Evolutionary conservation across 345 rosid genomes (phyloP).

Genomic region (Moringa oleifera): DNA sequence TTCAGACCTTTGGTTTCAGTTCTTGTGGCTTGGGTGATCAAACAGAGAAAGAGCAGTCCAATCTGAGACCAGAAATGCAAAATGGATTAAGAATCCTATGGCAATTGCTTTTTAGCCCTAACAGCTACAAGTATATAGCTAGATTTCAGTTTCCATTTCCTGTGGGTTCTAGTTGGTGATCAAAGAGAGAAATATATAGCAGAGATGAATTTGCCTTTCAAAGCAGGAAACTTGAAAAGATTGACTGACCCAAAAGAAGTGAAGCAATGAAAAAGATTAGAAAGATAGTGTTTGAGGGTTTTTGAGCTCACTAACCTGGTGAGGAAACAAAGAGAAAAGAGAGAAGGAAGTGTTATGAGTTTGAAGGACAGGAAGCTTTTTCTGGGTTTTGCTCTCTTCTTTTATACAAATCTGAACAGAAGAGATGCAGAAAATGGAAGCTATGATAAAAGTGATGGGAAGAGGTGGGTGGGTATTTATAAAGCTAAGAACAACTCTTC

Average conservation of each 20-base stretch:
- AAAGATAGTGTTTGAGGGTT: constrained; percentile 30
- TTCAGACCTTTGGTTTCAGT: too few species aligned
- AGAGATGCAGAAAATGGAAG: constrained; percentile 43
- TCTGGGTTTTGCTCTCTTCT: constrained; percentile 15
- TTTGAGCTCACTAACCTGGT: constrained; percentile 38
- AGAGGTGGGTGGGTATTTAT: constrained; percentile 31
- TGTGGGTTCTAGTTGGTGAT: not conserved
- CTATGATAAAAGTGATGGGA: not conserved
- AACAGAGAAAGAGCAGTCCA: too few species aligned
- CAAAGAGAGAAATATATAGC: constrained; percentile 2
- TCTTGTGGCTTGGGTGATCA: too few species aligned
- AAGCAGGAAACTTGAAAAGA: constrained; percentile 4
- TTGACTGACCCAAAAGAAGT: constrained; percentile 32
- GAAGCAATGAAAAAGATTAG: constrained; percentile 27
- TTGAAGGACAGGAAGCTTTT: constrained; percentile 18
- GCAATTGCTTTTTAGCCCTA: too few species aligned
- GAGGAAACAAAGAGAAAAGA: constrained; percentile 15
- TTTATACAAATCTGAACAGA: constrained; percentile 27
- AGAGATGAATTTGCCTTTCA: not conserved
- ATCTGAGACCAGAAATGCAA: too few species aligned
- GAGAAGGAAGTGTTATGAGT: constrained; percentile 6
- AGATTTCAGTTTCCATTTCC: too few species aligned
- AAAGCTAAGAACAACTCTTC: constrained; percentile 24
- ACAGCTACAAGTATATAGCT: too few species aligned
- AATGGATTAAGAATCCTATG: too few species aligned